A percentile compares a stretch with the other conserved stretches of the same genome.
These are phyloP conservation scores for Neurospora sublineolata DNA, from an alignment of 495 filamentous ascomycete species.

Conservation along the genomic window DNA sequence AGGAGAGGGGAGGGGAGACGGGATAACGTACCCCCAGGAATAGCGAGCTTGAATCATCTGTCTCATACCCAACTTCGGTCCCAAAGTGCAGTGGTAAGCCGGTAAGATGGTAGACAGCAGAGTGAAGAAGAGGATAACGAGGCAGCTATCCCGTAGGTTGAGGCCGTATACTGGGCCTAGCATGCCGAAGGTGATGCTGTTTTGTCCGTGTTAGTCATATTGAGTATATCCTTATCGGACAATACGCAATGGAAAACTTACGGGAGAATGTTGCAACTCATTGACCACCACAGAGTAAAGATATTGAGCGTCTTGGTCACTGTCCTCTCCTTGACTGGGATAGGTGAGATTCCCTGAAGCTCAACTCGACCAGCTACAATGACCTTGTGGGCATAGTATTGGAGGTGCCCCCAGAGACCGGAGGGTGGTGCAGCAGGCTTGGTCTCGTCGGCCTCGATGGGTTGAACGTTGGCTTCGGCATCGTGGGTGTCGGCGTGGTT, in stretches of 20 bases:
- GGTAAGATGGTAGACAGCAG: conserved; percentile 35
- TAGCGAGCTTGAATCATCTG: conserved; percentile 47
- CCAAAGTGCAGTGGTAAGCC: conserved; percentile 41
- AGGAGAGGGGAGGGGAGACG: too few species aligned
- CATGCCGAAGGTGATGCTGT: conserved; percentile 45
- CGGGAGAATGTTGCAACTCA: conserved; percentile 33
- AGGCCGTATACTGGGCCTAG: conserved; percentile 40
- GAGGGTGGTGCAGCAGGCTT: neutral
- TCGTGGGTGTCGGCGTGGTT: neutral
- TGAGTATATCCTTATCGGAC: neutral
- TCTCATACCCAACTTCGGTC: conserved; percentile 40
- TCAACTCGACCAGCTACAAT: conserved; percentile 23
- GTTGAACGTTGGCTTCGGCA: neutral
- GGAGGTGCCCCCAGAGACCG: neutral
- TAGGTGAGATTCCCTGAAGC: conserved; percentile 38
- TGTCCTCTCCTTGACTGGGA: conserved; percentile 40
- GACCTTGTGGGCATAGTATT: neutral
- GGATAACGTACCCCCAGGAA: conserved; percentile 34
- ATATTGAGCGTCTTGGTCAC: conserved; percentile 35
- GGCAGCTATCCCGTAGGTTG: conserved; percentile 31
- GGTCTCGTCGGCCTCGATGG: neutral
- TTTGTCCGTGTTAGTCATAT: conserved; percentile 12
- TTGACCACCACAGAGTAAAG: conserved; percentile 36
- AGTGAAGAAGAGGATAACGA: conserved; percentile 47
- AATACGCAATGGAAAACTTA: conserved; percentile 13